Evolutionary conservation across 1,139 yeast genomes (phyloP).

Genomic region (Taiozyma onychis): DNA sequence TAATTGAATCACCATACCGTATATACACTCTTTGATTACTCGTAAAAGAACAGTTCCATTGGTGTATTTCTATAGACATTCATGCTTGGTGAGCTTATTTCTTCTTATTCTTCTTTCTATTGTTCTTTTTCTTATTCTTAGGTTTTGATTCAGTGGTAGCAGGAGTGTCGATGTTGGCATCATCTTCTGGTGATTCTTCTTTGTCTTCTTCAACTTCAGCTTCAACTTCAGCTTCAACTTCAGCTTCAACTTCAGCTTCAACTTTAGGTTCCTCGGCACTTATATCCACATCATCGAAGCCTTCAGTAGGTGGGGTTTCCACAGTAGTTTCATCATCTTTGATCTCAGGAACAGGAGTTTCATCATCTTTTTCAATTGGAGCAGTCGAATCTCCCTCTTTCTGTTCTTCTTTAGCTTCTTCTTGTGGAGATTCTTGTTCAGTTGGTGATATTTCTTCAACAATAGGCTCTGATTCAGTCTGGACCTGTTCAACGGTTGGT

Average conservation of each 20-base stretch:
- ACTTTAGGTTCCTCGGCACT: not conserved
- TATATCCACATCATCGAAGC: constrained; percentile 1
- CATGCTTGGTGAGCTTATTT: not conserved
- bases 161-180: not conserved
- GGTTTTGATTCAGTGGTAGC: constrained; percentile 9
- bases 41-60: not conserved
- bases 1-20: not conserved
- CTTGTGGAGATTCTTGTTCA: not conserved
- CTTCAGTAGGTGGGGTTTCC: constrained; percentile 1
- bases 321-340: constrained; percentile 2
- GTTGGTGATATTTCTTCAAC: not conserved
- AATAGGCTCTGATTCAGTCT: not conserved
- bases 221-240: constrained; percentile 1
- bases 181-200: constrained; percentile 1
- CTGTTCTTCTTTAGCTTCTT: not conserved
- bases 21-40: not conserved
- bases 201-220: constrained; percentile 6
- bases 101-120: constrained; percentile 25
- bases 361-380: constrained; percentile 1
- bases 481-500: constrained; percentile 1
- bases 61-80: not conserved
- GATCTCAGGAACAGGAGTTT: constrained; percentile 1
- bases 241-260: not conserved
- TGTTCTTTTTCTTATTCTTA: constrained; percentile 28
- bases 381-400: not conserved